Conservation (phyloP, 352 stramenopile species). For the Globisporangium irregulare region DNA sequence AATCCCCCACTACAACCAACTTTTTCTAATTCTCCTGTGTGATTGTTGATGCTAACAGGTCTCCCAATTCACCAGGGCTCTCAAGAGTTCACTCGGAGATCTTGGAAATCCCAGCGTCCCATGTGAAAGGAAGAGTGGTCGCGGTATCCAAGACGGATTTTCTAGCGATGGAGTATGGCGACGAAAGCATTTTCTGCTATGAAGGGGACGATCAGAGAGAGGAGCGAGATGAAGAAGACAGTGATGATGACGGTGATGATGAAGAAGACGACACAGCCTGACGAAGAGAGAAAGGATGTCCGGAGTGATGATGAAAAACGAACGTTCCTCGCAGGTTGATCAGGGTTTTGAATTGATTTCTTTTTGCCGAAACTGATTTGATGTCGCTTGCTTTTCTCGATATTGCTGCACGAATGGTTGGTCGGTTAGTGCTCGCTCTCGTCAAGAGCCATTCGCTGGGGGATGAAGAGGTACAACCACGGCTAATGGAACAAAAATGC, state of each 20-base stretch:
- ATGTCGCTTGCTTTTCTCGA: background rate
- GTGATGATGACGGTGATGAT: slow-evolving; percentile 19
- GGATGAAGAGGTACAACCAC: slow-evolving; percentile 80
- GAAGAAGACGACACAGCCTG: background rate
- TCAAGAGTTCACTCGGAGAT: slow-evolving; percentile 36
- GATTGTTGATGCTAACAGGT: slow-evolving; percentile 19
- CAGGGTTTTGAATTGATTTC: background rate
- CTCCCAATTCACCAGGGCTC: slow-evolving; percentile 51
- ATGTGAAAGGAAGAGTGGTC: slow-evolving; percentile 71
- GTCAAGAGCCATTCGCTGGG: slow-evolving; percentile 55
- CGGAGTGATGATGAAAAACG: background rate
- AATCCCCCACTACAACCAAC: background rate
- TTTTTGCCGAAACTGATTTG: background rate
- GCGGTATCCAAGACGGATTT: slow-evolving; percentile 68
- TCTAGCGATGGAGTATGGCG: slow-evolving; percentile 51
- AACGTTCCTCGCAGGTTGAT: background rate
- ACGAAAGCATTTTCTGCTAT: slow-evolving; percentile 80
- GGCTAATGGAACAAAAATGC: slow-evolving; percentile 25
- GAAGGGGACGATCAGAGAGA: slow-evolving; percentile 23
- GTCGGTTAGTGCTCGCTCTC: slow-evolving; percentile 19
- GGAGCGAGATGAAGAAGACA: slow-evolving; percentile 16
- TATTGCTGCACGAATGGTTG: background rate
- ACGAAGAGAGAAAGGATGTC: background rate
- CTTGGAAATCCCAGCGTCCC: slow-evolving; percentile 47
- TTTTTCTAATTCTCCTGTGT: background rate